These are phyloP conservation scores for Mortierella sp. DNA, from an alignment of 371 early-diverging fungal species.

Conservation along the genomic window DNA sequence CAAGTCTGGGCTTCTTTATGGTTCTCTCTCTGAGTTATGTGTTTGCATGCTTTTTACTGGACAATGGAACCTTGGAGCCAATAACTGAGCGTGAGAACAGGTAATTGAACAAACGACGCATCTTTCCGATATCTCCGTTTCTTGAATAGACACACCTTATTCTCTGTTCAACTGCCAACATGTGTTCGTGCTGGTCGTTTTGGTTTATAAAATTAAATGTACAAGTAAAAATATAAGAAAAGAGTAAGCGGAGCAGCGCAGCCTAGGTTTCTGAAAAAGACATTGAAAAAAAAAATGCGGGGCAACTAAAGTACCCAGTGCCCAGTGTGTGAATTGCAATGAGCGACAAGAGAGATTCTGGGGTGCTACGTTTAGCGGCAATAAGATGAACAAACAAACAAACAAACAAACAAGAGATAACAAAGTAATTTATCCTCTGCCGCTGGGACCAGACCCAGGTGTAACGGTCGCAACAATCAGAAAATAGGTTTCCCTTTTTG, in stretches of 20 bases:
- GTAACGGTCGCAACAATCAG: too few relatives aligned
- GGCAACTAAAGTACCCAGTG: neutral
- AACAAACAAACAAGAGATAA: too few relatives aligned
- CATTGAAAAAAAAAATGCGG: conserved; percentile 11
- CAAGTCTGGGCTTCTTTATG: too few relatives aligned
- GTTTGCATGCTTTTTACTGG: neutral
- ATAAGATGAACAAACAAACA: too few relatives aligned
- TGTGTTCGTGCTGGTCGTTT: too few relatives aligned
- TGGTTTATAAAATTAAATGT: too few relatives aligned
- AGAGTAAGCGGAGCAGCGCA: neutral
- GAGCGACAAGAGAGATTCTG: neutral
- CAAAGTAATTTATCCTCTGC: too few relatives aligned
- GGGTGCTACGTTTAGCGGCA: too few relatives aligned
- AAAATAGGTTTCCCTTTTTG: too few relatives aligned
- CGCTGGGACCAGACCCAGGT: too few relatives aligned
- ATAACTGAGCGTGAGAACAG: neutral
- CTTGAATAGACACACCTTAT: too few relatives aligned
- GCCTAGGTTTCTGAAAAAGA: neutral
- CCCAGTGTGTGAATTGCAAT: neutral
- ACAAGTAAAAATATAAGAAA: neutral
- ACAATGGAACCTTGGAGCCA: neutral
- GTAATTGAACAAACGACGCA: neutral
- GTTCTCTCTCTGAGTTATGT: neutral
- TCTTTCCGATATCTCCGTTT: neutral
- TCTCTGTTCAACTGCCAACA: too few relatives aligned